Conservation (phyloP, 345 rosid genomes). For the Euphorbia pulcherrima region DNA sequence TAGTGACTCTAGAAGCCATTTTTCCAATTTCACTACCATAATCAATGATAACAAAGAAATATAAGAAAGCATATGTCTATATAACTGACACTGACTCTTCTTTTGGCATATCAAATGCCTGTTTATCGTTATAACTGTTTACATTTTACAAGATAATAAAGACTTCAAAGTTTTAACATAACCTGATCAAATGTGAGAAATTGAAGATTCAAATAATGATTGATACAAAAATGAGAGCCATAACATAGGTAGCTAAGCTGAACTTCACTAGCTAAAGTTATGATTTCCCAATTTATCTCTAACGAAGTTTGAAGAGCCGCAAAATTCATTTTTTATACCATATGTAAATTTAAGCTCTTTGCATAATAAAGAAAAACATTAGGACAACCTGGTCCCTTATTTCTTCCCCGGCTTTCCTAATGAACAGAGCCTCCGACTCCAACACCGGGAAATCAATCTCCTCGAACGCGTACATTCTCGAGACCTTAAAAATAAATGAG, state of each 20-base stretch:
- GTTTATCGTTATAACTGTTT: background rate
- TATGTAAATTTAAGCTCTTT: background rate
- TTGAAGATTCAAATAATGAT: background rate
- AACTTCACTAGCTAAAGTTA: background rate
- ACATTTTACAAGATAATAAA: too few relatives aligned
- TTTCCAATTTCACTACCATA: background rate
- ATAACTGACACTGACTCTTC: background rate
- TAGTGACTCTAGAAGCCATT: background rate
- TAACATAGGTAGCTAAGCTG: background rate
- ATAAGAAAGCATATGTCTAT: background rate
- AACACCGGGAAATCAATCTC: constrained; percentile 88
- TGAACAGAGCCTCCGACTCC: constrained; percentile 79
- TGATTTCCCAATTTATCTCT: background rate
- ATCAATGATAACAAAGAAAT: background rate
- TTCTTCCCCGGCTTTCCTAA: constrained; percentile 94
- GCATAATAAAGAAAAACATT: background rate
- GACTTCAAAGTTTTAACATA: background rate
- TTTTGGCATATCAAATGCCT: background rate
- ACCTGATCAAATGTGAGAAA: background rate
- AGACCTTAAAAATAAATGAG: constrained; percentile 38
- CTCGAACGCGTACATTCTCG: constrained; percentile 70
- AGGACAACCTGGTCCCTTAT: constrained; percentile 74
- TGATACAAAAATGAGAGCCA: background rate
- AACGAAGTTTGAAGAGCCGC: background rate
- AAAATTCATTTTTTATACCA: background rate